Evolutionary conservation across 371 early-diverging fungal species (phyloP).

Genomic region (Chytridium lagenaria): DNA sequence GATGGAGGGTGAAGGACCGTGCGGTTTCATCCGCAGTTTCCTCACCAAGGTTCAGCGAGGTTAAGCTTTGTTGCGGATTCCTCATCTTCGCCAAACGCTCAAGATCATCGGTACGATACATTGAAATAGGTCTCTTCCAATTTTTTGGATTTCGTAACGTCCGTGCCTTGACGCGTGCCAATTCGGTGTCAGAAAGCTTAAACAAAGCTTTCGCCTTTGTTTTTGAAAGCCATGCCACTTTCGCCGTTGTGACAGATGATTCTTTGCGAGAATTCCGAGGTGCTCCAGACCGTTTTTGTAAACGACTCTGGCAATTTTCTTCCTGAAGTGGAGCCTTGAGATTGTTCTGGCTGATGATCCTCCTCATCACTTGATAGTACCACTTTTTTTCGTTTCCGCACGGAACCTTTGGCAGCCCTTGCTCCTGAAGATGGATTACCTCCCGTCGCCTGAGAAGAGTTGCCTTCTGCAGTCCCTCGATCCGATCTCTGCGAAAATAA

Average conservation of each 20-base stretch:
- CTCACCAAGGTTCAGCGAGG: background rate
- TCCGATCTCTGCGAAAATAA: background rate
- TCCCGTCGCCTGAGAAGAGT: no score
- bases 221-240: constrained; percentile 6
- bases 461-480: background rate
- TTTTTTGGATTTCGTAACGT: background rate
- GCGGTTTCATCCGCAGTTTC: background rate
- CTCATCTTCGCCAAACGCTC: background rate
- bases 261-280: no score
- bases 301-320: background rate
- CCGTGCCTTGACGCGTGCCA: background rate
- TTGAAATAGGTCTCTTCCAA: background rate
- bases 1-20: background rate
- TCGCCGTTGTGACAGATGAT: background rate
- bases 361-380: no score
- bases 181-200: background rate
- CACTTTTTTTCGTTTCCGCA: no score
- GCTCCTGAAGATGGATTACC: no score
- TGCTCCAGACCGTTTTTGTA: background rate
- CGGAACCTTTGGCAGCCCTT: no score
- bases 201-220: background rate
- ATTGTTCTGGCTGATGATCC: no score
- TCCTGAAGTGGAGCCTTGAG: background rate
- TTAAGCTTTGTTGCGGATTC: background rate
- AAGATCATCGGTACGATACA: background rate